Base-by-base conservation (phyloP, 192 early-diverging fungal species). In the Gigaspora rosea region DNA sequence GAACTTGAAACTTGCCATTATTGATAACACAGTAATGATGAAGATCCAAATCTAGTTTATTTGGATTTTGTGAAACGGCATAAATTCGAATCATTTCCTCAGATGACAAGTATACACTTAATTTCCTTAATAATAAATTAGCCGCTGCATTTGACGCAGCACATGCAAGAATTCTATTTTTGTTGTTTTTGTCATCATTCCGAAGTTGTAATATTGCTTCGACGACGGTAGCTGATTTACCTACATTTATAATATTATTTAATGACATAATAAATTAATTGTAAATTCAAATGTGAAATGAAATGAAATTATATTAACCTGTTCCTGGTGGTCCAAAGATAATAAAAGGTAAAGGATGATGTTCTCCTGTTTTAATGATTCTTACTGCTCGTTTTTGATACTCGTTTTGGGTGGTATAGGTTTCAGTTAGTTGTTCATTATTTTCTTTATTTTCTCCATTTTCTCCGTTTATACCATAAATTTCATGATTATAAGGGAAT, bases 51-150 rank as follows among this genome's bases (percentile, higher is more conserved):
- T 56, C 54, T 56, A 56, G 4, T 56, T 56, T 56, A n/a, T 56
- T n/a, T 5, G 13, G 54, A n/a, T 56, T n/a, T 1, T 56, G 54
- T 4, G 54, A 56, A 56, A 15, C 0, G 4, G 54, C 54, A n/a
- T 56, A n/a, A 12, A 56, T 56, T 56, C 54, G 54, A 56, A 56
- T n/a, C 54, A 56, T 56, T 56, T 56, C 11, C n/a, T 56, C 54
- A 13, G 54, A 1, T n/a, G 13, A 3, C 1, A 56, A 13, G 0
- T n/a, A 12, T 56, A 12, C 12, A 56, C 54, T 56, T 13, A 56
- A 15, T 13, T 56, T 56, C 13, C 13, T 56, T 12, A 56, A 56
- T 15, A 56, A n/a, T n/a, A 13, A 56, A 56, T 56, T 56, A 12
- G 54, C 54, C 13, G 54, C 54, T n/a, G 54, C 54, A 56, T 56